Conservation (phyloP, 1,284 basidiomycete species). For the Coniophora puteana region DNA sequence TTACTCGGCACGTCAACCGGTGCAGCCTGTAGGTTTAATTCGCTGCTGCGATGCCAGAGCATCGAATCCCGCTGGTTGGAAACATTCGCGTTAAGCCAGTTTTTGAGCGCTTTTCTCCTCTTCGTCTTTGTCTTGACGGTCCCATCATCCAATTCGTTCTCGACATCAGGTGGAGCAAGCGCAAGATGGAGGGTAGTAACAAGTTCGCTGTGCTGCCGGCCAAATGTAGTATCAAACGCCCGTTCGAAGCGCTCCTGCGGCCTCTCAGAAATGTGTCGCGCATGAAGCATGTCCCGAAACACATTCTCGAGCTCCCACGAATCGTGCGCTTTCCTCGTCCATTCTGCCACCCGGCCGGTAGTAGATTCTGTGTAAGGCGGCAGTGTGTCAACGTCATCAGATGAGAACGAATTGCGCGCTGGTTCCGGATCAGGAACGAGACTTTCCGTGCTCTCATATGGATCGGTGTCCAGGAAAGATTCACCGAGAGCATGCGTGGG, state of each 20-base stretch:
- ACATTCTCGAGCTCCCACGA: conserved; percentile 44
- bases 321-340: conserved; percentile 31
- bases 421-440: conserved; percentile 17
- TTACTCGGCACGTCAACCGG: no score
- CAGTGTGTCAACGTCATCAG: conserved; percentile 16
- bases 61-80: conserved; percentile 11
- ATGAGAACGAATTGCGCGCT: conserved; percentile 3
- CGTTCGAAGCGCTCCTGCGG: conserved; percentile 43
- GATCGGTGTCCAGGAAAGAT: conserved; percentile 12
- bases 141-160: conserved; percentile 34
- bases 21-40: no score
- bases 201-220: conserved; percentile 34
- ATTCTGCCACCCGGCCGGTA: conserved; percentile 18
- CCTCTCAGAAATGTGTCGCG: conserved; percentile 44
- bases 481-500: neutral
- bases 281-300: conserved; percentile 51
- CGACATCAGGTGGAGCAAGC: conserved; percentile 45
- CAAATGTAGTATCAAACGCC: conserved; percentile 47
- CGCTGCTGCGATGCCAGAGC: no score
- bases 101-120: conserved; percentile 17
- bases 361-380: neutral
- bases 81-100: conserved; percentile 4
- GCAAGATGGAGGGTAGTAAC: conserved; percentile 47
- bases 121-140: conserved; percentile 24
- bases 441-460: conserved; percentile 30